phyloP scores from a whole-genome alignment of 106 monocot genomes.

The Hemerocallis citrina region DNA sequence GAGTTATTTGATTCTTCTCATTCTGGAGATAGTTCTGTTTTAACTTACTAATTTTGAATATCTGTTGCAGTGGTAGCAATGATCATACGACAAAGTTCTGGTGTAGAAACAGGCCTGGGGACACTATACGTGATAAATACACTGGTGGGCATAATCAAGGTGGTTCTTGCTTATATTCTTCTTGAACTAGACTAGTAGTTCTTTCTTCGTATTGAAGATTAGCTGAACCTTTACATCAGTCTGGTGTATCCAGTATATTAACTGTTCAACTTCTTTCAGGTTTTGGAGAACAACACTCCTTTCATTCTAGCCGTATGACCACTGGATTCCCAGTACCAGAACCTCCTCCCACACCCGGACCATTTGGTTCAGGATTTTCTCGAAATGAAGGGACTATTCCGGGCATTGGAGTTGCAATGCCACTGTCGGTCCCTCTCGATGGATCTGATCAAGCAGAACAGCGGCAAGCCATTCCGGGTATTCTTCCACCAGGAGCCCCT shows the following conservation, averaged over 20 bases:
- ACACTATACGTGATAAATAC: constrained; percentile 64
- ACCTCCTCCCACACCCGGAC: constrained; percentile 62
- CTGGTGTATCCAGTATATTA: background rate
- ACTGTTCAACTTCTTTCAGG: constrained; percentile 27
- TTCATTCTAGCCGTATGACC: constrained; percentile 28
- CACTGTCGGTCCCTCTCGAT: constrained; percentile 45
- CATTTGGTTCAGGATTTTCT: constrained; percentile 56
- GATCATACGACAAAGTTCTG: constrained; percentile 95
- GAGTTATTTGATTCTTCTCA: too few relatives aligned
- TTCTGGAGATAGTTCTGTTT: background rate
- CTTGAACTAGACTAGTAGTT: too few relatives aligned
- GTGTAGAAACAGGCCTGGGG: constrained; percentile 98
- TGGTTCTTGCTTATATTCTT: constrained; percentile 13
- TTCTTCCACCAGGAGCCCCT: constrained; percentile 55
- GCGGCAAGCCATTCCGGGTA: constrained; percentile 43
- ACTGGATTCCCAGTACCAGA: constrained; percentile 54
- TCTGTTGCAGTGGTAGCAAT: constrained; percentile 82
- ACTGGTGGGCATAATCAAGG: constrained; percentile 56
- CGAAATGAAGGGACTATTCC: constrained; percentile 89
- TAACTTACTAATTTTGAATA: background rate
- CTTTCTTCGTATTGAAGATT: background rate
- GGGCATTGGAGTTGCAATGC: constrained; percentile 86
- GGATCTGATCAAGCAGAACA: constrained; percentile 76
- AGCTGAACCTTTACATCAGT: background rate
- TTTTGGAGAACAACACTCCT: constrained; percentile 59